These are phyloP conservation scores for Endothia cerciana DNA, from an alignment of 2,329 filamentous ascomycete species.

Conservation along the genomic window DNA sequence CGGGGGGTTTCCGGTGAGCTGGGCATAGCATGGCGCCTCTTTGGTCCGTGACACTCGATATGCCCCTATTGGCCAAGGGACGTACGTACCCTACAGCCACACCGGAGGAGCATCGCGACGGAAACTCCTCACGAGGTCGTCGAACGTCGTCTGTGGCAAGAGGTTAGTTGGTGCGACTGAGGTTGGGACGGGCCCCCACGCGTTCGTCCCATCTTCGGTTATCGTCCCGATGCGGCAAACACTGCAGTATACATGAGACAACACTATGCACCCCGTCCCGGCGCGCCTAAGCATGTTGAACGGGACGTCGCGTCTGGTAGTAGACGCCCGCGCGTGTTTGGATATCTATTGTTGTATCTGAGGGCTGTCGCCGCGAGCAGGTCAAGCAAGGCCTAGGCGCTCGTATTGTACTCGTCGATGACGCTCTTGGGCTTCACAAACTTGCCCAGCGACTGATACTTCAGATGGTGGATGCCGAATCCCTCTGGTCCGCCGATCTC, in stretches of 20 bases:
- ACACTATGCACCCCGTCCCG: no score
- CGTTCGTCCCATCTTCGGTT: no score
- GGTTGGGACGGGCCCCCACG: no score
- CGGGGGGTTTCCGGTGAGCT: background rate
- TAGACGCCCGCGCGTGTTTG: no score
- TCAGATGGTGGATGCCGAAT: constrained; percentile 52
- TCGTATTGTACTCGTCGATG: constrained; percentile 52
- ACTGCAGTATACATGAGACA: no score
- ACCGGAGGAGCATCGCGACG: background rate
- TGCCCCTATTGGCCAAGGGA: background rate
- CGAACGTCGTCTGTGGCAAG: background rate
- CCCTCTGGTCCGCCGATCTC: constrained; percentile 53
- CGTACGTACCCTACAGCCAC: constrained; percentile 2
- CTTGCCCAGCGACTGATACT: constrained; percentile 51
- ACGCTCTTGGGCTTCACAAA: constrained; percentile 56
- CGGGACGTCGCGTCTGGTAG: no score
- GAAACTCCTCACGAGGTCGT: background rate
- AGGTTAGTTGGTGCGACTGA: background rate
- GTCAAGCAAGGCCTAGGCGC: background rate
- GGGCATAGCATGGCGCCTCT: background rate
- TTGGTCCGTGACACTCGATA: background rate
- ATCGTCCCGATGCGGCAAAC: no score
- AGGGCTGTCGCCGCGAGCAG: no score
- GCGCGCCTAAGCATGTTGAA: no score
- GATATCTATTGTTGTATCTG: no score